These are phyloP conservation scores for Psilocybe tampanensis DNA, from an alignment of 768 basidiomycete genomes.

Conservation along the genomic window DNA sequence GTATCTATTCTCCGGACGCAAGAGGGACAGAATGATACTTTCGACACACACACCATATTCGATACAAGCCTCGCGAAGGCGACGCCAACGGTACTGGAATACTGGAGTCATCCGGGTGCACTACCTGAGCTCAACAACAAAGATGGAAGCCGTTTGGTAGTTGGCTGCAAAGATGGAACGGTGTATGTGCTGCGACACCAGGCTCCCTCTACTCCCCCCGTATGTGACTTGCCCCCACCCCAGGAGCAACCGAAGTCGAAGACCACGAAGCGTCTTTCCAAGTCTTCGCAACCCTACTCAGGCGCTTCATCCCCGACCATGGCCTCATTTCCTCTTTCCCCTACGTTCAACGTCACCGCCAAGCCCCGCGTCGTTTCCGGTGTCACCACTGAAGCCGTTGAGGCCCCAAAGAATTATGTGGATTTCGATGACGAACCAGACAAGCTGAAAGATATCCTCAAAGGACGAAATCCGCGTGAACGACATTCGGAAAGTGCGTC, in stretches of 20 bases:
- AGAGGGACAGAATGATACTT: conserved; percentile 4
- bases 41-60: conserved; percentile 17
- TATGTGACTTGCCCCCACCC: conserved; percentile 16
- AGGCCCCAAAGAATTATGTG: conserved; percentile 78
- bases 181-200: conserved; percentile 41
- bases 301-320: conserved; percentile 45
- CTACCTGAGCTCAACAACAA: conserved; percentile 13
- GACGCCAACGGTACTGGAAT: conserved; percentile 31
- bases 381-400: conserved; percentile 66
- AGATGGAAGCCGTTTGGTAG: conserved; percentile 27
- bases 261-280: conserved; percentile 19
- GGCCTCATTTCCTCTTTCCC: conserved; percentile 26
- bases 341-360: conserved; percentile 55
- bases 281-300: conserved; percentile 29
- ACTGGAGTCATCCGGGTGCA: conserved; percentile 24
- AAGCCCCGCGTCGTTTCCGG: conserved; percentile 73
- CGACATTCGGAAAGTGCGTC: conserved; percentile 29
- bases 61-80: conserved; percentile 35
- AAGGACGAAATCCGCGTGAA: conserved; percentile 50
- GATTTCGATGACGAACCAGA: conserved; percentile 84
- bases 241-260: conserved; percentile 22
- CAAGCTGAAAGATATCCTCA: conserved; percentile 73
- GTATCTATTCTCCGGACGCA: conserved; percentile 13
- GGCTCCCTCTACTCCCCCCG: conserved; percentile 7
- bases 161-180: conserved; percentile 48